Evolutionary conservation across 2,329 filamentous ascomycete genomes (phyloP), one percentile per base, ranked within the genome.

Genomic region (Exophiala mesophila): DNA sequence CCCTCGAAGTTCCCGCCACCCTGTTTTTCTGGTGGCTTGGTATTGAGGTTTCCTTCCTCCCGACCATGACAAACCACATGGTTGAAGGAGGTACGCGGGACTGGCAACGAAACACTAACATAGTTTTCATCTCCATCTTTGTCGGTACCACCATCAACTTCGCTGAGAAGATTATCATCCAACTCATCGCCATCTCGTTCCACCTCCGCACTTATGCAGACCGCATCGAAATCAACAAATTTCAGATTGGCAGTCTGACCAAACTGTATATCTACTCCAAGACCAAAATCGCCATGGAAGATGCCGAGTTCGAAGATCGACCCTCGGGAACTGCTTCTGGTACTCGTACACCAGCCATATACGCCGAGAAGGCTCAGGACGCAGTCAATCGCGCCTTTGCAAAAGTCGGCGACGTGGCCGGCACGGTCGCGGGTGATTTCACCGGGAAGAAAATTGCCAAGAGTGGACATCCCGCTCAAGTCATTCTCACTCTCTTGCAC

Each of bases 11-110:
- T 0, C 87, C 88, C 9, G 82, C 82, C 0, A 88, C 88, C 0
- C 65, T 95, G 3, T 96, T 96, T 64, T 82, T 96, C 53, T 97
- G 90, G 90, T 83, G 86, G 76, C 72, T 97, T 9, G 85, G 85
- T 12, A 78, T 94, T 12, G 78, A 95, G 52, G 74, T 94, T 29
- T 94, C 88, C 0, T 95, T 94, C 63, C 70, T 86, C 24, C 88
- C 88, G 2, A 90, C 86, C 1, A 83, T 94, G 73, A 82, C 78
- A 50, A 74, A 79, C 47, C 78, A 83, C 54, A 74, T 78, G 49
- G 55, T 70, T 41, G 57, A 78, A 39, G 75, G 76, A n/a, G 62
- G 59, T 0, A 73, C 75, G 0, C 71, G 73, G 16, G 52, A 66
- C 3, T 96, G 90, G 90, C 84, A 94, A 62, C 69, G 66, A 20